Evolutionary conservation across 2,329 filamentous ascomycete genomes (phyloP).

Genomic region (Karstenula rhodostoma): DNA sequence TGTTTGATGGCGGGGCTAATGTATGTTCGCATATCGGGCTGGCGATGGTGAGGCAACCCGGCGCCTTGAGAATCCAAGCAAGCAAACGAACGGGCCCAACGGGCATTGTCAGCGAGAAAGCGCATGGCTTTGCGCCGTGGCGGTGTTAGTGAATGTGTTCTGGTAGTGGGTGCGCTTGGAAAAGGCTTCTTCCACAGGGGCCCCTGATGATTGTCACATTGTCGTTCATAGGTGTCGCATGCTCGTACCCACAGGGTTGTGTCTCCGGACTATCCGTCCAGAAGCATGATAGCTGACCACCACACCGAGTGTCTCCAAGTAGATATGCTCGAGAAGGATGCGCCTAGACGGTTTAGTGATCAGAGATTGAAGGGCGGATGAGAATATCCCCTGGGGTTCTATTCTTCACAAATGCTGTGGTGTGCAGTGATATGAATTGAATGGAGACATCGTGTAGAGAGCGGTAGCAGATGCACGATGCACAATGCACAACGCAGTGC

Average conservation of each 20-base stretch:
- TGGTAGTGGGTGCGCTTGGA: neutral
- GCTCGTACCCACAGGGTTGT: neutral
- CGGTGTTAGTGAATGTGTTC: neutral
- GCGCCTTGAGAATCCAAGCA: constrained; percentile 1
- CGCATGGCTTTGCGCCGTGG: neutral
- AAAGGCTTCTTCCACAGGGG: neutral
- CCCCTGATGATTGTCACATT: neutral
- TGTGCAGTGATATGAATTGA: neutral
- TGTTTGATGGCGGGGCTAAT: neutral
- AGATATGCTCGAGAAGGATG: too few species aligned
- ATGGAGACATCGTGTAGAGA: neutral
- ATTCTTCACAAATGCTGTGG: neutral
- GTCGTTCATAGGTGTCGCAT: neutral
- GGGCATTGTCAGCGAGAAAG: neutral
- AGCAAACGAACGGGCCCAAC: neutral
- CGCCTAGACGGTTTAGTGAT: too few species aligned
- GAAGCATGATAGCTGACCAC: too few species aligned
- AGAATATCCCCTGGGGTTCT: too few species aligned
- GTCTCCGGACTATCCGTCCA: neutral
- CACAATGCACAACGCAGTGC: neutral
- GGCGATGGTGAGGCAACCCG: constrained; percentile 5
- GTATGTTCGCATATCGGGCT: constrained; percentile 1
- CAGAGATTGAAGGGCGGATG: too few species aligned
- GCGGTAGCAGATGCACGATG: neutral
- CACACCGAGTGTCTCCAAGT: too few species aligned